Conservation (phyloP, 495 filamentous ascomycete genomes). For the Poronia punctata region DNA sequence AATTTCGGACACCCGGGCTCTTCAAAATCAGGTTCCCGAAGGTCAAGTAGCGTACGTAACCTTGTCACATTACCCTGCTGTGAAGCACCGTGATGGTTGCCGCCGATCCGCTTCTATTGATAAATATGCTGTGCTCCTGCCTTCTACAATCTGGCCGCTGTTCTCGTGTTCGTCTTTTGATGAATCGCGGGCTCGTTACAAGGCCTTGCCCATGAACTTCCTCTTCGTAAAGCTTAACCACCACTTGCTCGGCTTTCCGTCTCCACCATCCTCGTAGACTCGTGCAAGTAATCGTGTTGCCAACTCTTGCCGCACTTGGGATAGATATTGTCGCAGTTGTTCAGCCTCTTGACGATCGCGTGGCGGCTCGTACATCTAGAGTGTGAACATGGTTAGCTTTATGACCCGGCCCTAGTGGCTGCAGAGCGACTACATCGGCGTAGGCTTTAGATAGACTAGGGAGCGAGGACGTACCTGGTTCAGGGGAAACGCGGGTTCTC, state of each 20-base stretch:
- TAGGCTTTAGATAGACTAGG: not conserved
- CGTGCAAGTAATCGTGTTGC: slow-evolving; percentile 71
- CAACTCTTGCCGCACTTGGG: slow-evolving; percentile 87
- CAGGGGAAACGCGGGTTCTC: slow-evolving; percentile 87
- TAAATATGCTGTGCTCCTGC: not conserved
- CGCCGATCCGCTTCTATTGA: not conserved
- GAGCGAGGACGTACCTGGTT: slow-evolving; percentile 57
- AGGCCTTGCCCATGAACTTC: slow-evolving; percentile 97
- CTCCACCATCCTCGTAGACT: slow-evolving; percentile 77
- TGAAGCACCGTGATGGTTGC: too few species aligned
- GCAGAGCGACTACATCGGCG: not conserved
- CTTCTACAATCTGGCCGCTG: not conserved
- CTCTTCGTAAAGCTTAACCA: slow-evolving; percentile 98
- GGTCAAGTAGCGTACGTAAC: too few species aligned
- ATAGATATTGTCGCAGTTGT: slow-evolving; percentile 75
- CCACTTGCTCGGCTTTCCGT: slow-evolving; percentile 85
- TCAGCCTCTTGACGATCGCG: slow-evolving; percentile 83
- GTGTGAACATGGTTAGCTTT: not conserved
- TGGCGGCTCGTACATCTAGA: slow-evolving; percentile 58
- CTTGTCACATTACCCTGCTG: too few species aligned
- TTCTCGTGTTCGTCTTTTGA: not conserved
- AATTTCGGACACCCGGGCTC: too few species aligned
- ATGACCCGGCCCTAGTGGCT: not conserved
- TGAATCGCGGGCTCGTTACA: slow-evolving; percentile 45
- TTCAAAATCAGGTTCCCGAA: too few species aligned